Evolutionary conservation across 345 rosid genomes (phyloP), one percentile per base, ranked within the genome.

Genomic region (Populus davidiana): DNA sequence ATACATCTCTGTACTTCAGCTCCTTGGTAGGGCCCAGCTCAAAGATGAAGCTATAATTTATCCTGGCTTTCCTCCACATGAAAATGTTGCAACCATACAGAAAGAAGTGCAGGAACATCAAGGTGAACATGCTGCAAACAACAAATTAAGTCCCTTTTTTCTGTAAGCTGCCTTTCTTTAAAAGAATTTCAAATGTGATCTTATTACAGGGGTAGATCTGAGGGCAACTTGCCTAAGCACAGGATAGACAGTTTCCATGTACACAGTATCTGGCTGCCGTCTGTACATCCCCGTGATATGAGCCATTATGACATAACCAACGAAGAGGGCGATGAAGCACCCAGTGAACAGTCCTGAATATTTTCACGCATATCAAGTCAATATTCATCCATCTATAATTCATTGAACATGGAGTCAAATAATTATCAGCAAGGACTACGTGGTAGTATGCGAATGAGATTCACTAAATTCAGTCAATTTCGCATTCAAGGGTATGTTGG

Each of bases 171-270:
- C 69, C 13, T 10, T 61, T 25, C 59, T 39, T 49, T 9, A 50
- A 49, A 47, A 18, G 31, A 71, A 71, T 5, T 41, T 54, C 35
- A 67, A 62, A 11, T 43, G 43, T 25, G 29, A 67, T 67, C 13
- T 75, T 68, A 43, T 67, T 27, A 47, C 23, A 76, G n/a, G 31
- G 21, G 52, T 50, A 25, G 75, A 76, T 43, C 5, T 47, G 38
- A 21, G 8, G 8, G 33, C 9, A 38, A 80, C 94, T 93, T 86
- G 90, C 99, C 99, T 96, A 64, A 96, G 87, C 27, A 96, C 92
- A 43, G 99, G 99, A 67, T 94, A 94, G 7, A 86, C 91, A 75
- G 99, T 96, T 85, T 96, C 99, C 99, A 94, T 91, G 81, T 96
- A 96, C 78, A 91, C 83, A 23, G 92, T 79, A 78, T 90, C 93